These are phyloP conservation scores for Trichoderma oligosporum DNA, from an alignment of 2,329 filamentous ascomycete genomes.

Conservation along the genomic window DNA sequence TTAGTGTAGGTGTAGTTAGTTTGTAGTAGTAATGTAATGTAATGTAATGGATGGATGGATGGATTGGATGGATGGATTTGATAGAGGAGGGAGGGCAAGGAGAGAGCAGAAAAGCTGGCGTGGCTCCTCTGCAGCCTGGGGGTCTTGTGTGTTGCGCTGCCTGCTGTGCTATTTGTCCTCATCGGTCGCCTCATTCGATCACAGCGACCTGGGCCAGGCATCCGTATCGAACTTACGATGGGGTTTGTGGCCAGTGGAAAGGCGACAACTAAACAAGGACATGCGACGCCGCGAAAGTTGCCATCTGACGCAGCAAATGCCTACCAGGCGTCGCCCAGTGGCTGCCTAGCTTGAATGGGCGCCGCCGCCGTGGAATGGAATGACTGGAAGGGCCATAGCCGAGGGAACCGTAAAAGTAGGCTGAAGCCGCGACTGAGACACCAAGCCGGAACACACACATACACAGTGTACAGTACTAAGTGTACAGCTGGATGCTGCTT, in stretches of 20 bases:
- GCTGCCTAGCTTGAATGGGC: not conserved
- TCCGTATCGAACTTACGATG: not conserved
- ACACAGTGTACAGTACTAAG: too few relatives aligned
- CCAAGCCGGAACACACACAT: too few relatives aligned
- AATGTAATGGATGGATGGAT: not conserved
- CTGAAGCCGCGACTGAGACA: not conserved
- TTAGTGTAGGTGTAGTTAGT: not conserved
- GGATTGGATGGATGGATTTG: not conserved
- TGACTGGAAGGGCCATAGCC: not conserved
- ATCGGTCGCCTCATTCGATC: conserved; percentile 1
- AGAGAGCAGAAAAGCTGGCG: conserved; percentile 14
- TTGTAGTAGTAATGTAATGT: not conserved
- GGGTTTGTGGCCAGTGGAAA: not conserved
- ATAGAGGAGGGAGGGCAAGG: not conserved
- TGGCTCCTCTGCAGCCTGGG: conserved; percentile 16
- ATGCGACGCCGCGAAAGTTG: not conserved
- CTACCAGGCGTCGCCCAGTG: not conserved
- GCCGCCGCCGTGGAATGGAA: not conserved
- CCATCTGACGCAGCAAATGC: not conserved
- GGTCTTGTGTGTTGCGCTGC: not conserved
- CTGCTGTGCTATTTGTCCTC: not conserved
- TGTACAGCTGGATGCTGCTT: too few relatives aligned
- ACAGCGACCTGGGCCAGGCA: conserved; percentile 2
- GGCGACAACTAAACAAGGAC: too few relatives aligned
- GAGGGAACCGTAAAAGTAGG: conserved; percentile 11